Evolutionary conservation across 805 yeast genomes (phyloP).

Genomic region (Saturnispora gosingensis): DNA sequence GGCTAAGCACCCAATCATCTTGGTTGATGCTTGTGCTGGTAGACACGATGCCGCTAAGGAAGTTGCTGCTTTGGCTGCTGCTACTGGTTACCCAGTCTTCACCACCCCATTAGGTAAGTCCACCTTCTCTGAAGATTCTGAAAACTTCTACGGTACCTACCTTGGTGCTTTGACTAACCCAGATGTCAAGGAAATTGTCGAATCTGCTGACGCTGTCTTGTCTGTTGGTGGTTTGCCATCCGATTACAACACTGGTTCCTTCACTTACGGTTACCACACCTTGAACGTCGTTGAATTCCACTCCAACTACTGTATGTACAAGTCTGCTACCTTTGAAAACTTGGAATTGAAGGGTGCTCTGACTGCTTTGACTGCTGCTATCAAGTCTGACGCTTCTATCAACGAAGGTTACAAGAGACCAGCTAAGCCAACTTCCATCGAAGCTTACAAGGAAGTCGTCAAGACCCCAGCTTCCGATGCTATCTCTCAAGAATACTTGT

Average conservation of each 20-base stretch:
- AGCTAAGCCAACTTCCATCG: slow-evolving; percentile 41
- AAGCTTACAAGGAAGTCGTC: slow-evolving; percentile 33
- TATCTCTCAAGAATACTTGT: slow-evolving; percentile 57
- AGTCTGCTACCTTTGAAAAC: slow-evolving; percentile 61
- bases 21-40: slow-evolving; percentile 82
- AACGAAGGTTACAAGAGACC: slow-evolving; percentile 38
- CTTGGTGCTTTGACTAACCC: slow-evolving; percentile 74
- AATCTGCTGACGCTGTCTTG: slow-evolving; percentile 62
- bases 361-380: slow-evolving; percentile 31
- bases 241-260: slow-evolving; percentile 86
- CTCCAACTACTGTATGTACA: slow-evolving; percentile 64
- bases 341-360: slow-evolving; percentile 58
- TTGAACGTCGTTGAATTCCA: slow-evolving; percentile 72
- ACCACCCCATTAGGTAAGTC: slow-evolving; percentile 91
- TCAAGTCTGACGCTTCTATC: slow-evolving; percentile 22
- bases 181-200: slow-evolving; percentile 63
- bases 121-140: slow-evolving; percentile 59
- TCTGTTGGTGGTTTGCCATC: slow-evolving; percentile 79
- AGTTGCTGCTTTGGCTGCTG: slow-evolving; percentile 50
- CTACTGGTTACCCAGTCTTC: slow-evolving; percentile 72
- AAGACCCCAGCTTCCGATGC: slow-evolving; percentile 32
- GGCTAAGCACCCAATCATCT: slow-evolving; percentile 62
- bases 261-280: slow-evolving; percentile 67
- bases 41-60: slow-evolving; percentile 65
- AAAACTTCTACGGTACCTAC: slow-evolving; percentile 76